Conservation (phyloP, 116 monocot species). For the Posidonia oceanica region DNA sequence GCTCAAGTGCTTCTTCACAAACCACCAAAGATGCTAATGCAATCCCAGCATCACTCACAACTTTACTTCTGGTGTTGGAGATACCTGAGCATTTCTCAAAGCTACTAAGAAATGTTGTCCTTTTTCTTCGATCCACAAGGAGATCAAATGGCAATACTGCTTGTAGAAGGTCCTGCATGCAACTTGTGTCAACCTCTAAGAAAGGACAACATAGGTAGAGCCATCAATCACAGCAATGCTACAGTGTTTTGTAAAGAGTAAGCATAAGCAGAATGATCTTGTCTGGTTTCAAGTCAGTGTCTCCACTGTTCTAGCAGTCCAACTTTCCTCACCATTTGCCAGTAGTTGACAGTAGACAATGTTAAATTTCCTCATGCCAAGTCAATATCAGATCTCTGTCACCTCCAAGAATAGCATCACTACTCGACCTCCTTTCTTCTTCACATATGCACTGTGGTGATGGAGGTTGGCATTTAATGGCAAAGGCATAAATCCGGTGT, state of each 20-base stretch:
- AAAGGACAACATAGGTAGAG: too few relatives aligned
- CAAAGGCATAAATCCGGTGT: too few relatives aligned
- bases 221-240: too few relatives aligned
- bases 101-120: constrained; percentile 45
- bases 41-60: constrained; percentile 57
- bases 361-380: too few relatives aligned
- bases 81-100: constrained; percentile 24
- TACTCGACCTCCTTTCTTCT: background rate
- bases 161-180: constrained; percentile 63
- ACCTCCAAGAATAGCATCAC: too few relatives aligned
- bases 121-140: constrained; percentile 72
- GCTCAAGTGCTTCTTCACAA: constrained; percentile 88
- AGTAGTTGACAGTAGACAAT: background rate
- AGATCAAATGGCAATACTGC: constrained; percentile 96
- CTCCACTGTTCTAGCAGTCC: too few relatives aligned
- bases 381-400: too few relatives aligned
- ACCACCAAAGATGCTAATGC: constrained; percentile 73
- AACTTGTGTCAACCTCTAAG: background rate
- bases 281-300: too few relatives aligned
- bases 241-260: background rate
- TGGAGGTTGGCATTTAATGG: background rate
- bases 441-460: background rate
- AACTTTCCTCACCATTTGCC: background rate
- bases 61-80: constrained; percentile 31
- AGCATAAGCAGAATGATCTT: background rate